phyloP scores from a whole-genome alignment of 1,284 basidiomycete species.

The Tranzscheliella williamsii region DNA sequence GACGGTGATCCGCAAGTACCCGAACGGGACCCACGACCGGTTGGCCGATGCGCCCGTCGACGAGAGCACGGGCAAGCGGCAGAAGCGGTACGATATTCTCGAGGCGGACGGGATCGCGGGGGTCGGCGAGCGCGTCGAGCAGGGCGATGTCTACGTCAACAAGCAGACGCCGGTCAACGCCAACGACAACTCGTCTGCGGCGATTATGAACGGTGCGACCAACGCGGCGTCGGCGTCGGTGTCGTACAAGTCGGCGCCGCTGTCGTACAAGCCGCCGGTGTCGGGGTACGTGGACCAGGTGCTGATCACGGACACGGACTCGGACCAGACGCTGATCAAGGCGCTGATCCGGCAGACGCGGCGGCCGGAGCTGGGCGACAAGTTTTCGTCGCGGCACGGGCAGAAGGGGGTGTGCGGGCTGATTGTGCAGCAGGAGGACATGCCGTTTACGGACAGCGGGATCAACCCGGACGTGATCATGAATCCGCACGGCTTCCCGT shows the following conservation, averaged over 20 bases:
- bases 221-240: constrained; percentile 19
- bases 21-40: constrained; percentile 96
- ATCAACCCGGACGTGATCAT: constrained; percentile 97
- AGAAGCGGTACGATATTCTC: constrained; percentile 86
- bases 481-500: constrained; percentile 99
- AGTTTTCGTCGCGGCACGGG: constrained; percentile 96
- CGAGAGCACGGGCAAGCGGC: constrained; percentile 69
- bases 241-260: constrained; percentile 66
- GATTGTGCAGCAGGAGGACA: constrained; percentile 97
- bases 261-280: constrained; percentile 64
- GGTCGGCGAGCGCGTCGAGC: constrained; percentile 89
- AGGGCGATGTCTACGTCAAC: constrained; percentile 92
- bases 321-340: constrained; percentile 94
- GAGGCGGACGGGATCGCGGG: constrained; percentile 90
- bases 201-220: constrained; percentile 27
- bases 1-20: constrained; percentile 91
- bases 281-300: constrained; percentile 96
- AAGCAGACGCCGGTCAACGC: constrained; percentile 93
- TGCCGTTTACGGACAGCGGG: constrained; percentile 98
- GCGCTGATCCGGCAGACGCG: constrained; percentile 97
- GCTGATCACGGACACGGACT: constrained; percentile 88
- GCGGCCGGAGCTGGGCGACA: constrained; percentile 94
- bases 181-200: constrained; percentile 66
- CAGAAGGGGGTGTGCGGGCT: constrained; percentile 99
- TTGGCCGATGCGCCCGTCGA: constrained; percentile 87